A percentile compares a stretch with the other conserved stretches of the same genome.
Evolutionary conservation across 495 filamentous ascomycete genomes (phyloP).

Genomic region (Lasiosphaeris hirsuta): DNA sequence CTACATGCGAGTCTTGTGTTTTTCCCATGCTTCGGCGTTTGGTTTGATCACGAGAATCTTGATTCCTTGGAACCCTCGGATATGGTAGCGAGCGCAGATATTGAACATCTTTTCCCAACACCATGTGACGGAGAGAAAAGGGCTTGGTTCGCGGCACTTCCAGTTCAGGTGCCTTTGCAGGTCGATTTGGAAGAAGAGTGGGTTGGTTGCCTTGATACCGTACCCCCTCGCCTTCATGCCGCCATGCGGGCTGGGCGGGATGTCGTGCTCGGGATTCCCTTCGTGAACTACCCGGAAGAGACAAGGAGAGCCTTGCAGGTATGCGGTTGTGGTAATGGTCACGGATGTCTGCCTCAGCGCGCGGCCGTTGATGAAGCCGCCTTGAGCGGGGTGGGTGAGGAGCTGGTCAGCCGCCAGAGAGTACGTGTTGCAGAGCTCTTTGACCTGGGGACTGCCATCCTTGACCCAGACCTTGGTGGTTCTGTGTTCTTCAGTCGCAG

Average conservation of each 20-base stretch:
- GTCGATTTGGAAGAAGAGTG: not conserved
- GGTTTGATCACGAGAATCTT: not conserved
- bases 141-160: not conserved
- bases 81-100: not conserved
- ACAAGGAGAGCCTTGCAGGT: not conserved
- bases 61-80: not conserved
- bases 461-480: no score
- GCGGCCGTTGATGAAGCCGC: no score
- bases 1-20: not conserved
- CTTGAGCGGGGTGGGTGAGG: no score
- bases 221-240: constrained; percentile 1
- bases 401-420: no score
- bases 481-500: no score
- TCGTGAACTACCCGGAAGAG: not conserved
- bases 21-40: not conserved
- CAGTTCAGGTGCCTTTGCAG: not conserved
- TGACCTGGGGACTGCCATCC: no score
- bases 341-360: not conserved
- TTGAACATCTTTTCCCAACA: not conserved
- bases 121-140: not conserved
- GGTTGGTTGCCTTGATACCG: not conserved
- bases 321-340: not conserved
- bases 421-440: no score
- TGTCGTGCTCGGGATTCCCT: not conserved
- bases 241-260: not conserved